A percentile compares a stretch with the other conserved stretches of the same genome.
phyloP scores from a whole-genome alignment of 768 basidiomycete genomes.

The Collybiopsis confluens region DNA sequence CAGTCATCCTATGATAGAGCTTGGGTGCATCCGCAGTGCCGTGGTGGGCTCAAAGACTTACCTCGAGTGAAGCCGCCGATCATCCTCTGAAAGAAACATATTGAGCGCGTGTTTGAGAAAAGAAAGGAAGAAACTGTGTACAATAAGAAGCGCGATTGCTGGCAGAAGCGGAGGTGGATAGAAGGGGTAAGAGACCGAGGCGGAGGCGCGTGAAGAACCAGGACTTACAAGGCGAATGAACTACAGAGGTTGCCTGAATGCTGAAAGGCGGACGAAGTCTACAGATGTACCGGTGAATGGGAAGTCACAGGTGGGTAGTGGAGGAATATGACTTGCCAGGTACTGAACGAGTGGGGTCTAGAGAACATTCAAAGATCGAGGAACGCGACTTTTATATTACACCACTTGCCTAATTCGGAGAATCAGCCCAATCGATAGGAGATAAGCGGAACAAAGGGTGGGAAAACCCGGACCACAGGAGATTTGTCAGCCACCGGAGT shows the following conservation, averaged over 20 bases:
- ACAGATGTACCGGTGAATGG: neutral
- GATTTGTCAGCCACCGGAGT: neutral
- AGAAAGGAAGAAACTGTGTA: neutral
- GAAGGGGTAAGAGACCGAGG: neutral
- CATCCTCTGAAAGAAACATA: slow-evolving; percentile 32
- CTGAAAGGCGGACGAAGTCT: slow-evolving; percentile 40
- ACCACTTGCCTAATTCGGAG: neutral
- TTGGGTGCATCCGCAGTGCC: too few relatives aligned
- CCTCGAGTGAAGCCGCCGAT: slow-evolving; percentile 54
- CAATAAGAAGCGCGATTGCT: slow-evolving; percentile 71
- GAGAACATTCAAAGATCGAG: neutral
- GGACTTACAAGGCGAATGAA: too few relatives aligned
- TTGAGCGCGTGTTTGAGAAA: neutral
- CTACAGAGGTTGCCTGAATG: slow-evolving; percentile 49
- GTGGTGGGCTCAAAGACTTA: slow-evolving; percentile 20
- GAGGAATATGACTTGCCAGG: too few relatives aligned
- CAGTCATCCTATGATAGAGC: slow-evolving; percentile 22
- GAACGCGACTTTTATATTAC: neutral
- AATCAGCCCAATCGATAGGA: slow-evolving; percentile 19
- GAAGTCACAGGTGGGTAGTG: too few relatives aligned
- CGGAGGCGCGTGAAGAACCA: too few relatives aligned
- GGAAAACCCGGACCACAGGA: neutral
- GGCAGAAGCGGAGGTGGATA: slow-evolving; percentile 48
- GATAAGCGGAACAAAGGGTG: slow-evolving; percentile 12
- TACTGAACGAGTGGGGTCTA: neutral